Conservation (phyloP, 768 basidiomycete genomes). For the Grammothele lineata region DNA sequence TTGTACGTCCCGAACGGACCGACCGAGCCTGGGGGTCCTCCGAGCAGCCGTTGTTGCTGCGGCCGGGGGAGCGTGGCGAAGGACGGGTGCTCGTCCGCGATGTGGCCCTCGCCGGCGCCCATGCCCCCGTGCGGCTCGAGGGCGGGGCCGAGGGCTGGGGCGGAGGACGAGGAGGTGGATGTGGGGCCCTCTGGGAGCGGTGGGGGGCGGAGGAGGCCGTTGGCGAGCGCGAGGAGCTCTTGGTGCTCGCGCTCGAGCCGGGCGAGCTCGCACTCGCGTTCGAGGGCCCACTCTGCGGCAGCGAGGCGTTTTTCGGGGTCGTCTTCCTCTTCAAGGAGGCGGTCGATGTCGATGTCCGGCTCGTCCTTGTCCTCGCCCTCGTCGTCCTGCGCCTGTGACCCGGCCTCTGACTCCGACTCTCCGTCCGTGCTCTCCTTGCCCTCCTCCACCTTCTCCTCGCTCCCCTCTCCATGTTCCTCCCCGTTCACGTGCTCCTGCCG, state of each 20-base stretch:
- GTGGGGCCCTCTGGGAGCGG: too few relatives aligned
- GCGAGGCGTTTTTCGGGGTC: conserved; percentile 30
- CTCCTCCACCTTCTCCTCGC: conserved; percentile 9
- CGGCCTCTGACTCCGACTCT: not conserved
- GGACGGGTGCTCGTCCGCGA: not conserved
- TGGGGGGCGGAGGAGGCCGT: conserved; percentile 10
- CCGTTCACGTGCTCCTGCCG: not conserved
- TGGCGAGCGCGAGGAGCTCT: conserved; percentile 66
- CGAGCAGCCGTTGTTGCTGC: conserved; percentile 25
- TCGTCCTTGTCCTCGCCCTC: not conserved
- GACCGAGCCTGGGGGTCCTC: conserved; percentile 32
- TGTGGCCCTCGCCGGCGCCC: not conserved
- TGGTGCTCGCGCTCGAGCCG: conserved; percentile 87
- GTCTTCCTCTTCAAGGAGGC: conserved; percentile 18
- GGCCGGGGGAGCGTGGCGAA: not conserved
- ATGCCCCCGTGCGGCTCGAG: too few relatives aligned
- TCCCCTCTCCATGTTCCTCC: not conserved
- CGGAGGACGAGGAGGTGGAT: not conserved
- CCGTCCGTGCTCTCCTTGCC: not conserved
- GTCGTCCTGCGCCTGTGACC: too few relatives aligned
- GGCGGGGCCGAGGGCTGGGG: not conserved
- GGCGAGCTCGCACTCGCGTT: conserved; percentile 87
- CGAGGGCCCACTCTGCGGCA: conserved; percentile 71
- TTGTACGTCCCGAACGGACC: conserved; percentile 45
- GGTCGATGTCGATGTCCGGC: not conserved